Base-by-base conservation (phyloP, 371 early-diverging fungal species). In the Catenaria anguillulae region DNA sequence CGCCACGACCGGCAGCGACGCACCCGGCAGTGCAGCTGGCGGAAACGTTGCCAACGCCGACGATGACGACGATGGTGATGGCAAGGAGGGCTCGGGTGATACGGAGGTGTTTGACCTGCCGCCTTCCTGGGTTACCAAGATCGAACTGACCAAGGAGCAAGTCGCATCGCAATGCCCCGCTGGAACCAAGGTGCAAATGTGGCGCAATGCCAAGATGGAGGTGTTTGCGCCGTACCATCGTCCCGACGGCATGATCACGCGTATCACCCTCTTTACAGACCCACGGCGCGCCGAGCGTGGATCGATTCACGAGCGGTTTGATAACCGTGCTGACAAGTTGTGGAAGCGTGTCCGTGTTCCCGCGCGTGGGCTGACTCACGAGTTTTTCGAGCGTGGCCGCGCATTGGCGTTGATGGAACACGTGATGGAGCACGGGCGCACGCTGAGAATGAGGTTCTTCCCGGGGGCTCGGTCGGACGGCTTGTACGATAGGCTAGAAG, bases 391-490 rank as follows among this genome's bases (percentile, higher is more conserved):
- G 33, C 71, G 73, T 0, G 79, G 79, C 1, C 60, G 79, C 23
- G 71, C 73, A 1, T 75, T 75, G 56, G 77, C 74, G 4, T 60
- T 79, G 26, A 73, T 71, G 56, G 75, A 76, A 60, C 79, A 79
- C 62, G 69, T 79, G 36, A 70, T 72, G 60, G 48, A 75, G 33
- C 66, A 70, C 15, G 72, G 68, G 2, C 62, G 67, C 29, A 77
- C 77, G 29, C 70, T 68, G 21, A 75, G 75, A 37, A 71, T 79
- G 68, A 71, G 73, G 55, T 79, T 79, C 45, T 79, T 71, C 63
- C 70, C 72, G 6, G 63, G 56, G 42, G 75, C 79, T 12, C 40
- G 79, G 34, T 68, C 71, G 26, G 79, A 79, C 62, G 77, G 79
- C 29, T 56, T 79, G 23, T 62, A 73, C 0, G 72, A 72, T 55